These are phyloP conservation scores for Kondoa subrosea DNA, from an alignment of 768 basidiomycete genomes.

Conservation along the genomic window DNA sequence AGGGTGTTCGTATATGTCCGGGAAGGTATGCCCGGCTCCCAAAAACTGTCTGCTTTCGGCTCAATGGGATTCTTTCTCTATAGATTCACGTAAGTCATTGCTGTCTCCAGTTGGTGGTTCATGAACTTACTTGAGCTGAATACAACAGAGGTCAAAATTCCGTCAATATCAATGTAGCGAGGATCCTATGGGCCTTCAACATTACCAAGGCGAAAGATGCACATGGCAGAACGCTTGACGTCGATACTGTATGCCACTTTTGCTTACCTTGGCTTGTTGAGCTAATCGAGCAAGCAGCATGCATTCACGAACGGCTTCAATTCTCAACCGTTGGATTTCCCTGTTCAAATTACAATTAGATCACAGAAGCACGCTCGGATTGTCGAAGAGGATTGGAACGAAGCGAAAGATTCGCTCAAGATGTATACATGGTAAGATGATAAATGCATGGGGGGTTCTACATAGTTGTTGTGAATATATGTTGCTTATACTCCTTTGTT, in stretches of 20 bases:
- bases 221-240: conserved; percentile 15
- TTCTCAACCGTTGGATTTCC: conserved; percentile 2
- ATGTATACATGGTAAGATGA: background rate
- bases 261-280: background rate
- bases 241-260: conserved; percentile 16
- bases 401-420: background rate
- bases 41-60: no score
- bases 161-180: conserved; percentile 23
- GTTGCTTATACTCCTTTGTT: background rate
- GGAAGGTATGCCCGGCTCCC: no score
- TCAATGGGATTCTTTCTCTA: no score
- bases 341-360: background rate
- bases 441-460: no score
- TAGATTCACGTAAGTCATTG: no score
- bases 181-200: conserved; percentile 24
- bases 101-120: background rate
- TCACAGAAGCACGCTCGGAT: background rate
- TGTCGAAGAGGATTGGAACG: background rate
- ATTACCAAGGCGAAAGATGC: conserved; percentile 16
- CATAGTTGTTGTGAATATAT: background rate
- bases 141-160: conserved; percentile 11
- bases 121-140: background rate
- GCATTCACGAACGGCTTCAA: conserved; percentile 18
- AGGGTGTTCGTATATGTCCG: conserved; percentile 10
- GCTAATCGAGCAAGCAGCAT: background rate